A percentile compares a stretch with the other conserved stretches of the same genome.
Evolutionary conservation across 2,329 filamentous ascomycete species (phyloP).

Genomic region (Hypoxylon sp.): DNA sequence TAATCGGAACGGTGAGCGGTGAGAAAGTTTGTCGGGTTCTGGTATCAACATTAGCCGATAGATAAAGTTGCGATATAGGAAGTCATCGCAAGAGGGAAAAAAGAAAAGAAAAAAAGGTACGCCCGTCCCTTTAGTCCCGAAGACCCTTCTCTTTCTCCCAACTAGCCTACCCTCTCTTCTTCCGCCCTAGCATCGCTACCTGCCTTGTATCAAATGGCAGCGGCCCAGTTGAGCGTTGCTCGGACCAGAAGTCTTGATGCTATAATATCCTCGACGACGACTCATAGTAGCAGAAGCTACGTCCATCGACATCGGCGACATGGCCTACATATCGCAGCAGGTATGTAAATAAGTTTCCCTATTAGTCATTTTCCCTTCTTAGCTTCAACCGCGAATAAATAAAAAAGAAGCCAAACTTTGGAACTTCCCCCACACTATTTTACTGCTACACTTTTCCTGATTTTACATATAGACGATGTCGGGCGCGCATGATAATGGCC

Average conservation of each 20-base stretch:
- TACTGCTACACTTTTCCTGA: background rate
- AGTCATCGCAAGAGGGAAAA: constrained; percentile 8
- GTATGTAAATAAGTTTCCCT: constrained; percentile 29
- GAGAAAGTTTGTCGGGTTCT: constrained; percentile 17
- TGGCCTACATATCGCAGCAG: constrained; percentile 30
- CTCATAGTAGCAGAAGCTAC: constrained; percentile 9
- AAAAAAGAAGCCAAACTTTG: background rate
- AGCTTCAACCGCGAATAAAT: background rate
- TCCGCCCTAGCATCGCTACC: background rate
- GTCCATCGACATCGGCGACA: constrained; percentile 15
- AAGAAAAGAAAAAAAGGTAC: constrained; percentile 23
- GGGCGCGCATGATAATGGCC: constrained; percentile 12
- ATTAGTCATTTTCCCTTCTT: constrained; percentile 3
- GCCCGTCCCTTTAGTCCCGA: background rate
- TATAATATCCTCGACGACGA: constrained; percentile 20
- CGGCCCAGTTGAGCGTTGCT: constrained; percentile 29
- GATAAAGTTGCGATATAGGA: constrained; percentile 23
- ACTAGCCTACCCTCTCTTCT: constrained; percentile 9
- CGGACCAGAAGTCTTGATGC: constrained; percentile 21
- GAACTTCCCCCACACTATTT: constrained; percentile 17
- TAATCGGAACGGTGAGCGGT: constrained; percentile 18
- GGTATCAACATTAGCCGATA: constrained; percentile 31
- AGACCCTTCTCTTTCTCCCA: constrained; percentile 7
- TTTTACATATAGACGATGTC: constrained; percentile 10
- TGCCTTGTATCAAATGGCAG: constrained; percentile 36